phyloP scores from a whole-genome alignment of 1,284 basidiomycete species.

The Ganoderma multipileum region DNA sequence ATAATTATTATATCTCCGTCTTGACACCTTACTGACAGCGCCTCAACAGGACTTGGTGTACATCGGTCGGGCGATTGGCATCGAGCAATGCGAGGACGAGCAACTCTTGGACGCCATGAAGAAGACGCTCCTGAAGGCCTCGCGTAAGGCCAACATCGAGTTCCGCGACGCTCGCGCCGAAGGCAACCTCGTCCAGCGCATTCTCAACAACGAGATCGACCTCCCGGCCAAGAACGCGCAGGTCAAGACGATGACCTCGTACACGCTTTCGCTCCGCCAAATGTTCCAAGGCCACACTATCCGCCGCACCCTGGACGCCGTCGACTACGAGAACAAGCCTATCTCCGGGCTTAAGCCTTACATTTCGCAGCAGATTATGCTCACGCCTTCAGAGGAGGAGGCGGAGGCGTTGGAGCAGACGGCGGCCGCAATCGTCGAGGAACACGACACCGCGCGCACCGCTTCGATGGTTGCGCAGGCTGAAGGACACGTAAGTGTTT shows the following conservation, averaged over 20 bases:
- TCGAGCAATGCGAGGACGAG: background rate
- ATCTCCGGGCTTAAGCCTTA: background rate
- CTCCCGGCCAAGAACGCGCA: background rate
- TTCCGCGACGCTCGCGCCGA: background rate
- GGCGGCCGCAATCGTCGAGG: background rate
- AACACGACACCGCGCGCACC: background rate
- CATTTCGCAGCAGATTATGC: background rate
- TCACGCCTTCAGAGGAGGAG: background rate
- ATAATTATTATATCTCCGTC: background rate
- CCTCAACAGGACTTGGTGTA: background rate
- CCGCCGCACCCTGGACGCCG: background rate
- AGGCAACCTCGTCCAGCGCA: background rate
- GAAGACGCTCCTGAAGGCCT: background rate
- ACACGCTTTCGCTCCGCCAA: background rate
- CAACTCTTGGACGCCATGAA: background rate
- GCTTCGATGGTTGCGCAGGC: background rate
- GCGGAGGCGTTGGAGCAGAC: background rate
- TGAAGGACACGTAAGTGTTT: background rate
- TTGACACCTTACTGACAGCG: background rate
- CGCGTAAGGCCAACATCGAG: background rate
- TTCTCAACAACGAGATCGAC: background rate
- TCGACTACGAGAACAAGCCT: background rate
- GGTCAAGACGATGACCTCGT: background rate
- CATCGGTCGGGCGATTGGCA: background rate
- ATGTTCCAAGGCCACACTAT: background rate